Percentiles rank a stretch among this genome's conserved stretches.
Conservation (phyloP, 2,329 filamentous ascomycete species). For the Tolypocladium sp. region DNA sequence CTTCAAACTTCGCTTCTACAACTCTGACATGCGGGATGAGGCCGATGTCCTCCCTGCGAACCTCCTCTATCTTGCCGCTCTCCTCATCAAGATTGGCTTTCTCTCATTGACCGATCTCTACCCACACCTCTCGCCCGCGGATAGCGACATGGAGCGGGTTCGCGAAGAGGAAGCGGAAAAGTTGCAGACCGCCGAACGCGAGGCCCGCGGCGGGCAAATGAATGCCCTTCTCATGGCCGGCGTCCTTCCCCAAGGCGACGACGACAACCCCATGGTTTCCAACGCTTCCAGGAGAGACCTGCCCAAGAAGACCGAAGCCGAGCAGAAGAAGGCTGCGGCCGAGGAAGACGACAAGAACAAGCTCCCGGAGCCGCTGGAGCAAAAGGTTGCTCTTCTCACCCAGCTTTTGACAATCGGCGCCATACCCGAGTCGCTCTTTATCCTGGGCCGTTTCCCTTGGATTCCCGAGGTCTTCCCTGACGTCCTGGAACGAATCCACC, state of each 20-base stretch:
- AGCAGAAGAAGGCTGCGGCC: constrained; percentile 36
- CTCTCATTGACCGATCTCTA: constrained; percentile 88
- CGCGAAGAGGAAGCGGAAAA: constrained; percentile 63
- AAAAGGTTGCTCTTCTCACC: constrained; percentile 78
- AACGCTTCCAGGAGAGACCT: constrained; percentile 40
- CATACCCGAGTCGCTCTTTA: constrained; percentile 84
- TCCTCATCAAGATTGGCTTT: constrained; percentile 95
- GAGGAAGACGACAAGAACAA: constrained; percentile 38
- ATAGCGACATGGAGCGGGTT: constrained; percentile 72
- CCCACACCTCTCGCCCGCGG: constrained; percentile 78
- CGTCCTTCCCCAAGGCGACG: constrained; percentile 56
- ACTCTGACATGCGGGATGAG: constrained; percentile 65
- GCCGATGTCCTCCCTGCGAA: constrained; percentile 81
- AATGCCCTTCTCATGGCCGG: constrained; percentile 87
- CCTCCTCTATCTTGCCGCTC: constrained; percentile 79
- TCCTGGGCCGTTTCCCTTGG: constrained; percentile 89
- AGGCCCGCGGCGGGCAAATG: constrained; percentile 58
- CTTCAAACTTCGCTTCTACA: constrained; percentile 95
- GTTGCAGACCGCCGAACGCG: constrained; percentile 67
- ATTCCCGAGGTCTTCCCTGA: constrained; percentile 78
- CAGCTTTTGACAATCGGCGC: constrained; percentile 86
- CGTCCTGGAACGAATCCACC: constrained; percentile 69
- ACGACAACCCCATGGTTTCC: constrained; percentile 54
- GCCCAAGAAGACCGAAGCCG: constrained; percentile 40
- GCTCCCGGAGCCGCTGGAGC: constrained; percentile 67